These are phyloP conservation scores for Lasiodiplodia sp. DNA, from an alignment of 2,329 filamentous ascomycete species.

Conservation along the genomic window DNA sequence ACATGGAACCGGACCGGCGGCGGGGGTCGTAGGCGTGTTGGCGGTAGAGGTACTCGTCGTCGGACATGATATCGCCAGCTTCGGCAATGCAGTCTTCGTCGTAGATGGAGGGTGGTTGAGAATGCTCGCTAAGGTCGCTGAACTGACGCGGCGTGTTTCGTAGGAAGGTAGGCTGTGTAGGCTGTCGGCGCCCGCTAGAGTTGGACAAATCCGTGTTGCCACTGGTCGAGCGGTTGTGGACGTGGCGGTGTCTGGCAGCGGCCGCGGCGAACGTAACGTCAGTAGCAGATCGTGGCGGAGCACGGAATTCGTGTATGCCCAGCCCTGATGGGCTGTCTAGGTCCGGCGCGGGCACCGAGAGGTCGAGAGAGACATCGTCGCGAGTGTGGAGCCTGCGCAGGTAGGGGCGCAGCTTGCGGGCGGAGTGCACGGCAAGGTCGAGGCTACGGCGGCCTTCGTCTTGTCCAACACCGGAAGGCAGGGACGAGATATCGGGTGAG, in stretches of 20 bases:
- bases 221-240: constrained; percentile 58
- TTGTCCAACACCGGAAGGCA: constrained; percentile 20
- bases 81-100: constrained; percentile 55
- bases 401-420: constrained; percentile 62
- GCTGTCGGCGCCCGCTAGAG: constrained; percentile 54
- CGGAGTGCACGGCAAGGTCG: constrained; percentile 36
- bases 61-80: constrained; percentile 54
- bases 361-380: constrained; percentile 59
- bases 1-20: constrained; percentile 54
- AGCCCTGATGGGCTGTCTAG: constrained; percentile 60
- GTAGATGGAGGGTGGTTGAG: constrained; percentile 57
- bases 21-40: constrained; percentile 48
- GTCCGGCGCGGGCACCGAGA: constrained; percentile 62
- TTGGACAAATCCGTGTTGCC: constrained; percentile 61
- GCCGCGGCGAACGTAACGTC: constrained; percentile 54
- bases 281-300: constrained; percentile 48
- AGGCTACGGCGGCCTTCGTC: constrained; percentile 31
- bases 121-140: constrained; percentile 60
- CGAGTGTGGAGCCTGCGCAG: constrained; percentile 61
- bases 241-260: constrained; percentile 52
- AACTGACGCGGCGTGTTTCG: constrained; percentile 62
- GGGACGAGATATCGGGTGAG: constrained; percentile 29
- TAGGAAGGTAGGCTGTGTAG: constrained; percentile 59
- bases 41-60: constrained; percentile 52
- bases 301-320: constrained; percentile 60